Conservation (phyloP, 768 basidiomycete species). For the Kwoniella sp. region DNA sequence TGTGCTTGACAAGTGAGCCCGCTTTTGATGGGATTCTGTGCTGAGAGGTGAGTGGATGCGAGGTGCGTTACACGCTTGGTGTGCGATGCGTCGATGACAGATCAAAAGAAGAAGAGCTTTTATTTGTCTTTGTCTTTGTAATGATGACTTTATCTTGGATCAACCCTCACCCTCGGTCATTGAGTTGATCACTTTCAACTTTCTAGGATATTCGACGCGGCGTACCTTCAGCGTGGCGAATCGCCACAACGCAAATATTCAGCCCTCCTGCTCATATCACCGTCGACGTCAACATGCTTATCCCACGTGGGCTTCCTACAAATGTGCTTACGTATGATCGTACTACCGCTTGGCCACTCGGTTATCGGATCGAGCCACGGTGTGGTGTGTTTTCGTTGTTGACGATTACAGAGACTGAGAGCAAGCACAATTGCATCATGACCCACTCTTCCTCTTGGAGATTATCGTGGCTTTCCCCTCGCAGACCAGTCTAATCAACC, state of each 20-base stretch:
- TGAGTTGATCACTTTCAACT: not conserved
- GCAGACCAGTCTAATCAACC: too few relatives aligned
- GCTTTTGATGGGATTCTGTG: not conserved
- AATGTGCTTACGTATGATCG: not conserved
- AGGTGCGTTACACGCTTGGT: slow-evolving; percentile 9
- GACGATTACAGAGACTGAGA: not conserved
- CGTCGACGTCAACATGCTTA: not conserved
- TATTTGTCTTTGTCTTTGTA: slow-evolving; percentile 11
- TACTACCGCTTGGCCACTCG: not conserved
- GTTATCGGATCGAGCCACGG: too few relatives aligned
- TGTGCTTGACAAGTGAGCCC: too few relatives aligned
- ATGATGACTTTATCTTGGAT: not conserved
- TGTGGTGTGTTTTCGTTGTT: not conserved
- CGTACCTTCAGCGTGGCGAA: not conserved
- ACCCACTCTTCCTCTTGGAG: too few relatives aligned
- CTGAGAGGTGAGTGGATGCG: slow-evolving; percentile 10
- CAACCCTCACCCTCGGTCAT: slow-evolving; percentile 14
- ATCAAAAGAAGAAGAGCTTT: not conserved
- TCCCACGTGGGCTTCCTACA: not conserved
- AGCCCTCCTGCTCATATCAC: not conserved
- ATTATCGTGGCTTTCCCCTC: too few relatives aligned
- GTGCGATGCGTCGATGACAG: slow-evolving; percentile 9
- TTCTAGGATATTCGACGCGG: slow-evolving; percentile 3
- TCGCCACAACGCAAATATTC: slow-evolving; percentile 1
- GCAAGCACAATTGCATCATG: too few relatives aligned